phyloP scores from a whole-genome alignment of 1,139 yeast species.

The Taphrina communis region DNA sequence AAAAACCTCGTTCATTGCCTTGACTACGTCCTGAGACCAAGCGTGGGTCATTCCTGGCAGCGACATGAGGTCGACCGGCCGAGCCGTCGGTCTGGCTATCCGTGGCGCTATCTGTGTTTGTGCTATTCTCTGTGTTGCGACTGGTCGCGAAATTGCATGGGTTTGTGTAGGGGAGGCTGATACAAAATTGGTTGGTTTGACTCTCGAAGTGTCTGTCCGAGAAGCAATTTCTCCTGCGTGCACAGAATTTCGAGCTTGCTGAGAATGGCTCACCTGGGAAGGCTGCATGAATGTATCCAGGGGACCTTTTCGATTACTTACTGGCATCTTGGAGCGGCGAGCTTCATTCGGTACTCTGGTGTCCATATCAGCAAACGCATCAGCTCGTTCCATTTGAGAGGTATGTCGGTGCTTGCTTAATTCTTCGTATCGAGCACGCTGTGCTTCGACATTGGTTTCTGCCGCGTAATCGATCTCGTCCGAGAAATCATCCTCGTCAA shows the following conservation, averaged over 20 bases:
- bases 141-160: slow-evolving; percentile 13
- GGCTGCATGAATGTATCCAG: slow-evolving; percentile 22
- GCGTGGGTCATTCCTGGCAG: slow-evolving; percentile 51
- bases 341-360: neutral
- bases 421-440: slow-evolving; percentile 27
- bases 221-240: neutral
- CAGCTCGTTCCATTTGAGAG: neutral
- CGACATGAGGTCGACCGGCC: slow-evolving; percentile 34
- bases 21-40: slow-evolving; percentile 72
- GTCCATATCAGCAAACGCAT: neutral
- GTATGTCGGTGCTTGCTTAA: slow-evolving; percentile 1
- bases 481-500: slow-evolving; percentile 27
- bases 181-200: slow-evolving; percentile 10
- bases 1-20: slow-evolving; percentile 64
- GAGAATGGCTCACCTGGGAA: neutral
- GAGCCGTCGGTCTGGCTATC: neutral
- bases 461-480: slow-evolving; percentile 22
- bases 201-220: neutral
- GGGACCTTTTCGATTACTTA: slow-evolving; percentile 12
- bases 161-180: slow-evolving; percentile 18
- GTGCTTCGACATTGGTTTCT: slow-evolving; percentile 12
- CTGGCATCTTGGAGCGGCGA: neutral
- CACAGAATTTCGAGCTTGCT: neutral
- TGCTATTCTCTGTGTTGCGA: slow-evolving; percentile 4
- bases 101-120: slow-evolving; percentile 20